These are phyloP conservation scores for Geranomyces variabilis DNA, from an alignment of 192 early-diverging fungal genomes.

Conservation along the genomic window DNA sequence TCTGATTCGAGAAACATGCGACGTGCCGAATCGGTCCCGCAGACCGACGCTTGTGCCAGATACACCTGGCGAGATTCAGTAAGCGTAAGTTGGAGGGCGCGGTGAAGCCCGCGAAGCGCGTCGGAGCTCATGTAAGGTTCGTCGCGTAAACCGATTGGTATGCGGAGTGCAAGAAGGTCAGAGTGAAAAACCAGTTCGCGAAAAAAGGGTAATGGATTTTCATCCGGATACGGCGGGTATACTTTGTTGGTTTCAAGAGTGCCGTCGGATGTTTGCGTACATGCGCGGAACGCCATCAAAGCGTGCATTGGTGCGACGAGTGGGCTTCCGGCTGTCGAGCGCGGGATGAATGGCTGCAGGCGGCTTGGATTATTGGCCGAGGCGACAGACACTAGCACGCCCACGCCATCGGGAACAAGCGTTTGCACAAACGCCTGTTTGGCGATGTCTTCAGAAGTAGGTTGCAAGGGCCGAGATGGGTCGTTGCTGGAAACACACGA, in stretches of 20 bases:
- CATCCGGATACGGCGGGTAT: conserved; percentile 28
- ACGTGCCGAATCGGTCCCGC: conserved; percentile 11
- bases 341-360: conserved; percentile 13
- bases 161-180: conserved; percentile 11
- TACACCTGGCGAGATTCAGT: conserved; percentile 30
- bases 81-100: conserved; percentile 18
- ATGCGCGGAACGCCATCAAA: conserved; percentile 21
- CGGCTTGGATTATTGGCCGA: conserved; percentile 37
- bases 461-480: conserved; percentile 23
- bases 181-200: conserved; percentile 29
- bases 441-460: conserved; percentile 28
- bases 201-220: conserved; percentile 24
- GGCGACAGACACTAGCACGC: conserved; percentile 21
- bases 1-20: conserved; percentile 41
- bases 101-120: conserved; percentile 11
- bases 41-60: conserved; percentile 25
- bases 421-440: conserved; percentile 35
- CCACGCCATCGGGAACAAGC: conserved; percentile 25
- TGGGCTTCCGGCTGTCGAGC: conserved; percentile 6
- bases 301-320: conserved; percentile 28
- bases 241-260: conserved; percentile 20
- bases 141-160: conserved; percentile 13
- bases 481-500: conserved; percentile 20
- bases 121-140: conserved; percentile 20
- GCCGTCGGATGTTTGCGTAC: conserved; percentile 13